Evolutionary conservation across 352 stramenopile species (phyloP), one percentile per base, ranked within the genome.

Genomic region (Globisporangium apiculatum): DNA sequence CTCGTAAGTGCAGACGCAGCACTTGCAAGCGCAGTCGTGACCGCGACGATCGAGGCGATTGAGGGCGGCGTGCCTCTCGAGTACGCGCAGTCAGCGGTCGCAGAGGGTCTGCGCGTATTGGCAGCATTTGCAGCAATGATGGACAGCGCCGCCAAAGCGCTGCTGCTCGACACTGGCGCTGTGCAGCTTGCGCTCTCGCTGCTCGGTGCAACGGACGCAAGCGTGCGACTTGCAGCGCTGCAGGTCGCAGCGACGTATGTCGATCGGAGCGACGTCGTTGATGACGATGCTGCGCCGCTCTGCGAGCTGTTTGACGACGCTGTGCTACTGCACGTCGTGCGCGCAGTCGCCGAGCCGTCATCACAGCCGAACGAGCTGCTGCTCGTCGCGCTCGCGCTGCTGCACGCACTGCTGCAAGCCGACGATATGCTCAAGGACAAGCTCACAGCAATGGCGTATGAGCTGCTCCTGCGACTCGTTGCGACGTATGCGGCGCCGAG

Each of bases 401-500:
- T 89, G 15, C 79, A 86, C 47, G 62, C 69, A 46, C 62, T 89
- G 36, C 51, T 86, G 31, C 40, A 43, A 0, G 73, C 24, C 24
- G 24, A 89, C 56, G 79, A 87, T 0, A 50, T 63, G 18, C 64
- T 87, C 12, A 73, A 82, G 45, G 58, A 48, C 3, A 87, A 87
- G 50, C 67, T 89, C 31, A 63, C 72, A 3, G 61, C 71, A 0
- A 86, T 77, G 60, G 83, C 79, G 6, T 86, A 87, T 47, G 77
- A 89, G 35, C 66, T 87, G 9, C 57, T 87, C 14, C 68, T 87
- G 24, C 76, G 74, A 14, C 59, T 86, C 5, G 64, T 86, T 1
- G 58, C 71, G n/a, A 73, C 56, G 24, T 18, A 45, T 55, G 5
- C 59, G 49, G 24, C n/a, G n/a, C 53, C 42, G 17, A 62, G 45